Conservation (phyloP, 176 grass and related monocot species). For the Triticum turgidum region DNA sequence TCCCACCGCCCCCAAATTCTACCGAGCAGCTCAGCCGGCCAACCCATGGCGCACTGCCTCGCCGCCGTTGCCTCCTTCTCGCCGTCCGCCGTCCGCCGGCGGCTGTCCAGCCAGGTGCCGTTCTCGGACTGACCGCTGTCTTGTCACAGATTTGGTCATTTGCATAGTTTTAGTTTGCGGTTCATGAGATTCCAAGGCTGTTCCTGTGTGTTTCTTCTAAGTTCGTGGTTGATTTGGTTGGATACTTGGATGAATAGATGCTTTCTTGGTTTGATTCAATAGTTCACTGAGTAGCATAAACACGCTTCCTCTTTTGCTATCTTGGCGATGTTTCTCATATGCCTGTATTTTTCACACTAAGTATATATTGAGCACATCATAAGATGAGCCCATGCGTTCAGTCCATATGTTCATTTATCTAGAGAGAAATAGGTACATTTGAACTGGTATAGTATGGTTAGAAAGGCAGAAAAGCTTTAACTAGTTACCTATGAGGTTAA, state of each 20-base stretch:
- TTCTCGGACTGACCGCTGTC: background rate
- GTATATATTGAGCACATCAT: background rate
- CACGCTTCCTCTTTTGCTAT: background rate
- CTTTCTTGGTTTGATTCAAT: background rate
- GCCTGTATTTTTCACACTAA: background rate
- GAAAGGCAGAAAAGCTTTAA: background rate
- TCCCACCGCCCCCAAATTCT: slow-evolving; percentile 13
- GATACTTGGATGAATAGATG: background rate
- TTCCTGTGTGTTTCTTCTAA: background rate
- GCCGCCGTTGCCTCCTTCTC: slow-evolving; percentile 34
- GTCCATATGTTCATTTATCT: background rate
- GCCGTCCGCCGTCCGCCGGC: slow-evolving; percentile 22
- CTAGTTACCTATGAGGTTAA: background rate
- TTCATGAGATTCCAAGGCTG: background rate
- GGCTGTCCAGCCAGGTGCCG: slow-evolving; percentile 37
- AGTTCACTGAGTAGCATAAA: background rate
- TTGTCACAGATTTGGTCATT: background rate
- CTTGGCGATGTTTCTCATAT: background rate
- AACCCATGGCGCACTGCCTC: slow-evolving; percentile 44
- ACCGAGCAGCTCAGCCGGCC: slow-evolving; percentile 2
- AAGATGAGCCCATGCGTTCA: background rate
- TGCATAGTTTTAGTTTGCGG: background rate
- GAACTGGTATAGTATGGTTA: background rate
- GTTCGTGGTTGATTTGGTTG: slow-evolving; percentile 1
- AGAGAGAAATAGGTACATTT: background rate